phyloP scores from a whole-genome alignment of 495 filamentous ascomycete genomes.

The Talaromyces trachyspermus region DNA sequence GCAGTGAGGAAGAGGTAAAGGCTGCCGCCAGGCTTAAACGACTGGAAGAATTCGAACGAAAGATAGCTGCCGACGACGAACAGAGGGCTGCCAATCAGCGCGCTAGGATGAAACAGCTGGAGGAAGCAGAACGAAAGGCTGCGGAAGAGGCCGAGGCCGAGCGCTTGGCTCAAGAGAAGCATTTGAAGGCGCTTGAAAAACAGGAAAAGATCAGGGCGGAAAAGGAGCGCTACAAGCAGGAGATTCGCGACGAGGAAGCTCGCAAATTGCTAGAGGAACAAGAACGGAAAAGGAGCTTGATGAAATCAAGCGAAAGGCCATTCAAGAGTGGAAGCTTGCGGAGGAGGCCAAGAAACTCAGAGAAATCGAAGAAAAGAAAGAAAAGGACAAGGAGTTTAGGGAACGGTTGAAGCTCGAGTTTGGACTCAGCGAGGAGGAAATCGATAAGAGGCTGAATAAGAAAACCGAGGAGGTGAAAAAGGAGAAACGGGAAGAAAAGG shows the following conservation, averaged over 20 bases:
- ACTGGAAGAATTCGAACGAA: slow-evolving; percentile 27
- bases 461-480: slow-evolving; percentile 50
- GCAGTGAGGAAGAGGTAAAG: slow-evolving; percentile 24
- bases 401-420: slow-evolving; percentile 30
- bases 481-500: slow-evolving; percentile 41
- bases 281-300: slow-evolving; percentile 38
- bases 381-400: slow-evolving; percentile 42
- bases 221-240: slow-evolving; percentile 13
- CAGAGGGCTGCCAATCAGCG: slow-evolving; percentile 22
- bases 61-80: slow-evolving; percentile 25
- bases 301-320: slow-evolving; percentile 42
- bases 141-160: slow-evolving; percentile 23
- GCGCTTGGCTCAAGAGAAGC: slow-evolving; percentile 16
- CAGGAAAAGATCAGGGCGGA: slow-evolving; percentile 24
- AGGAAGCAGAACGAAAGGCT: slow-evolving; percentile 24
- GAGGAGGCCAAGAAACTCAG: slow-evolving; percentile 35
- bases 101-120: slow-evolving; percentile 23
- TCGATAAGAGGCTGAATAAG: slow-evolving; percentile 50
- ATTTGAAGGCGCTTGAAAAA: slow-evolving; percentile 15
- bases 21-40: slow-evolving; percentile 22
- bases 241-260: slow-evolving; percentile 25
- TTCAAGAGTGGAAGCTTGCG: slow-evolving; percentile 51
- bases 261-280: slow-evolving; percentile 27
- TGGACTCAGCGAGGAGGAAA: slow-evolving; percentile 39
- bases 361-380: slow-evolving; percentile 22